A percentile compares a stretch with the other conserved stretches of the same genome.
Evolutionary conservation across 2,329 filamentous ascomycete genomes (phyloP).

Genomic region (Nothomitra cinnamomea): DNA sequence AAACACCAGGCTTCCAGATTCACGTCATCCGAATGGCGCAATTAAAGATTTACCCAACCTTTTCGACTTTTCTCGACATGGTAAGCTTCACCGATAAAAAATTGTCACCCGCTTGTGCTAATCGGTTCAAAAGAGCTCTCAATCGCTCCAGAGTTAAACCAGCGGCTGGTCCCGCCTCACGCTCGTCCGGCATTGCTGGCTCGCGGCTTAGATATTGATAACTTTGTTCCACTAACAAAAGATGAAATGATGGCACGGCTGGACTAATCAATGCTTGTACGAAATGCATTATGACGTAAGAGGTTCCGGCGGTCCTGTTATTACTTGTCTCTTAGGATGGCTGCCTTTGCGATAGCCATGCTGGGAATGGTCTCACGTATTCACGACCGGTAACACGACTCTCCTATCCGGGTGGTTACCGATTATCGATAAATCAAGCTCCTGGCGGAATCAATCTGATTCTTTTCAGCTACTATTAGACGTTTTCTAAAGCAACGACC

Average conservation of each 20-base stretch:
- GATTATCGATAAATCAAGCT: slow-evolving; percentile 3
- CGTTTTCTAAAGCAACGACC: background rate
- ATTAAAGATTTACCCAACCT: slow-evolving; percentile 69
- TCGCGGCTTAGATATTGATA: slow-evolving; percentile 79
- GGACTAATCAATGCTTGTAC: slow-evolving; percentile 37
- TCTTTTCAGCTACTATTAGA: slow-evolving; percentile 1
- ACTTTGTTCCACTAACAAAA: slow-evolving; percentile 78
- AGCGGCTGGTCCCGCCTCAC: slow-evolving; percentile 72
- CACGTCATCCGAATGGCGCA: slow-evolving; percentile 68
- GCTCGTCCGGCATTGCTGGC: slow-evolving; percentile 56
- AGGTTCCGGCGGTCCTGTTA: slow-evolving; percentile 3
- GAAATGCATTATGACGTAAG: slow-evolving; percentile 3
- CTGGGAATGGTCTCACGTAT: slow-evolving; percentile 4
- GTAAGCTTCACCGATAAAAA: slow-evolving; percentile 36
- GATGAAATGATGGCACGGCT: slow-evolving; percentile 96
- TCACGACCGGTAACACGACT: background rate
- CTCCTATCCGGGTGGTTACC: slow-evolving; percentile 2
- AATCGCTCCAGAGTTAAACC: slow-evolving; percentile 79
- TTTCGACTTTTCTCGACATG: slow-evolving; percentile 88
- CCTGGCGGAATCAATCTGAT: background rate
- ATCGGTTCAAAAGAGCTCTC: slow-evolving; percentile 57
- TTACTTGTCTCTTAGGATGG: slow-evolving; percentile 3
- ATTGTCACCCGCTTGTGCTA: background rate
- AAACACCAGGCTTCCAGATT: slow-evolving; percentile 82
- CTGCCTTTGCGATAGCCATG: slow-evolving; percentile 4